Percentiles rank a stretch among this genome's conserved stretches.
These are phyloP conservation scores for Amoebophrya sp. DNA, from an alignment of 169 alveolate species.

Conservation along the genomic window DNA sequence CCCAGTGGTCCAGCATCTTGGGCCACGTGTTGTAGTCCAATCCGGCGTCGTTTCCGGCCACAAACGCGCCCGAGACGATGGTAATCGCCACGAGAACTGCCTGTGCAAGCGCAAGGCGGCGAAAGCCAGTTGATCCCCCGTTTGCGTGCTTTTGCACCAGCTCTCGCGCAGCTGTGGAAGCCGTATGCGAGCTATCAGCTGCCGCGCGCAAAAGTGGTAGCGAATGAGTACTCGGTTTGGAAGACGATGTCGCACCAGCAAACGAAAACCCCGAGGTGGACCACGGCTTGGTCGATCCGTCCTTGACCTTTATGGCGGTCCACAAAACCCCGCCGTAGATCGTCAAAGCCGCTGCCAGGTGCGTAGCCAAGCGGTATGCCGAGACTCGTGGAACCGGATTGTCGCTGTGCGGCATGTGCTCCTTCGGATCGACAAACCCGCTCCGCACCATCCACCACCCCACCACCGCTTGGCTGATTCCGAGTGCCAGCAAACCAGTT, in stretches of 20 bases:
- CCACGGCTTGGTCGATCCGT: no score
- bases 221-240: no score
- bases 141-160: constrained; percentile 10
- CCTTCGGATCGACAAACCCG: constrained; percentile 28
- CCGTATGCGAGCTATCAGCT: no score
- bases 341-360: constrained; percentile 24
- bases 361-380: constrained; percentile 31
- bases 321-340: constrained; percentile 26
- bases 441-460: constrained; percentile 42
- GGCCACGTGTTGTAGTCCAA: constrained; percentile 36
- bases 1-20: constrained; percentile 34
- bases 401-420: neutral
- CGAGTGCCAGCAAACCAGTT: constrained; percentile 18
- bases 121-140: no score
- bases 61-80: constrained; percentile 35
- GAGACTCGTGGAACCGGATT: constrained; percentile 5
- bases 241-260: no score
- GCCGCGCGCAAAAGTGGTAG: no score
- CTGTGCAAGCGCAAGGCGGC: neutral
- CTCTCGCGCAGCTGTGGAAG: neutral
- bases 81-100: constrained; percentile 23
- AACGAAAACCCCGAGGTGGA: no score
- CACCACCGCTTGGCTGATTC: constrained; percentile 28
- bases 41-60: constrained; percentile 41
- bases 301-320: constrained; percentile 23